A percentile compares a stretch with the other conserved stretches of the same genome.
Conservation (phyloP, 441 rosid species). For the Syzygium syzygioides region DNA sequence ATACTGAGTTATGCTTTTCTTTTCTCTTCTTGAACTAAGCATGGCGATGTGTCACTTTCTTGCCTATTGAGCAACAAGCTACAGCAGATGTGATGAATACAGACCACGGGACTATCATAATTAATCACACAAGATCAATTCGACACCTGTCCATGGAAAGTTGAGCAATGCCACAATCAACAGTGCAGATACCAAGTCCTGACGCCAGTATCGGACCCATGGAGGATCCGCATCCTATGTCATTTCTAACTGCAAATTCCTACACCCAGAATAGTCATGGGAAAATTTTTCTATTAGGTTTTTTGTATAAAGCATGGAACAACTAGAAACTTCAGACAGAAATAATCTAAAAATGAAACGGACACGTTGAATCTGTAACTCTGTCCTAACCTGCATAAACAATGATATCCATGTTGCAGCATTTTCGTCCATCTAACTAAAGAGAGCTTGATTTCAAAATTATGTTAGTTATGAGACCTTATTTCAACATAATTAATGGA, state of each 20-base stretch:
- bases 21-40: background rate
- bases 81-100: background rate
- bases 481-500: background rate
- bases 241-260: slow-evolving; percentile 95
- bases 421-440: too few species aligned
- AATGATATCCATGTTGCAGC: background rate
- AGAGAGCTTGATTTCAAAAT: background rate
- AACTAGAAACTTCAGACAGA: background rate
- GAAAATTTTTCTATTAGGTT: too few species aligned
- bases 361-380: rapidly evolving
- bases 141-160: slow-evolving; percentile 94
- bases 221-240: slow-evolving; percentile 97
- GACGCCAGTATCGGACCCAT: slow-evolving; percentile 95
- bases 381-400: background rate
- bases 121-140: background rate
- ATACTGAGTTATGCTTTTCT: background rate
- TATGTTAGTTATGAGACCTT: background rate
- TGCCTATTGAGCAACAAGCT: background rate
- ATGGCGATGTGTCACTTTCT: rapidly evolving
- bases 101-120: background rate
- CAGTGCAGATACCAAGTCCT: slow-evolving; percentile 84
- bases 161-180: slow-evolving; percentile 94
- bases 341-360: background rate
- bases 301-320: background rate
- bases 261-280: slow-evolving; percentile 9